These are phyloP conservation scores for Peniophora sp. DNA, from an alignment of 1,284 basidiomycete genomes.

Conservation along the genomic window DNA sequence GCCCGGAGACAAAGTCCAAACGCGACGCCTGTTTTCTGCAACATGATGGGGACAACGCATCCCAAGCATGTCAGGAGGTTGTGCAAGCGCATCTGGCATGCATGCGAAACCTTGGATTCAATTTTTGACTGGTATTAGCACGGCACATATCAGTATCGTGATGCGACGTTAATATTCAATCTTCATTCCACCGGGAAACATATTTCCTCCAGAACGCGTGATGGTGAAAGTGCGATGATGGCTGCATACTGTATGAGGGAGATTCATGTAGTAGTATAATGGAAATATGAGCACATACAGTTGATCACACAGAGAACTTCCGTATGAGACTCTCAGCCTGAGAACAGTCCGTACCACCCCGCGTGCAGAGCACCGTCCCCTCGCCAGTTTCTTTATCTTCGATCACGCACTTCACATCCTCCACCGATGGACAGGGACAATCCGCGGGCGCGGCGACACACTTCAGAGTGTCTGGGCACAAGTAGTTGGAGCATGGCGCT, in stretches of 20 bases:
- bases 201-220: too few relatives aligned
- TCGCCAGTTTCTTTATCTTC: slow-evolving; percentile 26
- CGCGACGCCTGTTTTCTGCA: slow-evolving; percentile 93
- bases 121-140: slow-evolving; percentile 38
- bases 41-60: slow-evolving; percentile 59
- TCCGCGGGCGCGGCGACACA: slow-evolving; percentile 30
- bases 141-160: too few relatives aligned
- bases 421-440: slow-evolving; percentile 34
- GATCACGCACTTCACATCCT: slow-evolving; percentile 35
- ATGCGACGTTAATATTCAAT: too few relatives aligned
- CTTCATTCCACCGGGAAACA: too few relatives aligned
- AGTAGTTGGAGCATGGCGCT: slow-evolving; percentile 30
- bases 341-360: slow-evolving; percentile 28
- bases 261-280: too few relatives aligned
- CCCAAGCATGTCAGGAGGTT: slow-evolving; percentile 74
- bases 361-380: slow-evolving; percentile 30
- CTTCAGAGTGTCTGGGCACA: slow-evolving; percentile 31
- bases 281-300: too few relatives aligned
- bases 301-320: slow-evolving; percentile 13
- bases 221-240: too few relatives aligned
- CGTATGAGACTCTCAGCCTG: slow-evolving; percentile 25
- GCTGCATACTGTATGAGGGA: too few relatives aligned
- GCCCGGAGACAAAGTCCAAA: slow-evolving; percentile 85
- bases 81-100: slow-evolving; percentile 80
- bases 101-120: slow-evolving; percentile 87